These are phyloP conservation scores for Wickerhamomyces canadensis DNA, from an alignment of 805 yeast genomes.

Conservation along the genomic window DNA sequence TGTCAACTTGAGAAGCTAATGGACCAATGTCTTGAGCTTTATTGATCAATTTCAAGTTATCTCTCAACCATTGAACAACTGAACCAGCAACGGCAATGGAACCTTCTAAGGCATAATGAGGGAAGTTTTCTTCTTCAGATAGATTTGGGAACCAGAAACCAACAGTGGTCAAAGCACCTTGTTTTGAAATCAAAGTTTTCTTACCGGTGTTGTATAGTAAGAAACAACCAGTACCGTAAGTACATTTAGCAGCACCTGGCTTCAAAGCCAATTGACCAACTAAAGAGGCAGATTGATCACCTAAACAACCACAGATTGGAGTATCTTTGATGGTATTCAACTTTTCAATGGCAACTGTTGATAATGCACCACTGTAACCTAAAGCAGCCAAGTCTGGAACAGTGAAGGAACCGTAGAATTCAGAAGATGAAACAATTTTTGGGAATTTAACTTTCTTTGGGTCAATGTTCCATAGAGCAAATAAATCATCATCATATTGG, in stretches of 20 bases:
- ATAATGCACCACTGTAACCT: slow-evolving; percentile 46
- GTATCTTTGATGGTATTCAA: slow-evolving; percentile 46
- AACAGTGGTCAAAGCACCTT: slow-evolving; percentile 85
- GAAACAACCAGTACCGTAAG: slow-evolving; percentile 96
- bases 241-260: slow-evolving; percentile 86
- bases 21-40: slow-evolving; percentile 87
- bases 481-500: slow-evolving; percentile 69
- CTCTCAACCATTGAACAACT: slow-evolving; percentile 89
- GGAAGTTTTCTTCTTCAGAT: slow-evolving; percentile 38
- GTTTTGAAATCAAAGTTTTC: slow-evolving; percentile 59
- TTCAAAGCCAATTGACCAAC: slow-evolving; percentile 88
- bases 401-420: slow-evolving; percentile 66
- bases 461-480: slow-evolving; percentile 78
- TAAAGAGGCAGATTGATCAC: slow-evolving; percentile 90
- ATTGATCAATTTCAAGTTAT: slow-evolving; percentile 77
- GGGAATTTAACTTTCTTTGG: slow-evolving; percentile 62
- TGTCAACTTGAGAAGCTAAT: slow-evolving; percentile 72
- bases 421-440: slow-evolving; percentile 71
- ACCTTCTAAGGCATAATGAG: slow-evolving; percentile 90
- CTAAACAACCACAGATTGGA: slow-evolving; percentile 86
- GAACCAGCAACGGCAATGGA: slow-evolving; percentile 96
- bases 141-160: slow-evolving; percentile 84
- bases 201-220: slow-evolving; percentile 82
- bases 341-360: slow-evolving; percentile 47
- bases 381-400: slow-evolving; percentile 51